phyloP scores from a whole-genome alignment of 2,329 filamentous ascomycete genomes.

The Stemphylium lycopersici region DNA sequence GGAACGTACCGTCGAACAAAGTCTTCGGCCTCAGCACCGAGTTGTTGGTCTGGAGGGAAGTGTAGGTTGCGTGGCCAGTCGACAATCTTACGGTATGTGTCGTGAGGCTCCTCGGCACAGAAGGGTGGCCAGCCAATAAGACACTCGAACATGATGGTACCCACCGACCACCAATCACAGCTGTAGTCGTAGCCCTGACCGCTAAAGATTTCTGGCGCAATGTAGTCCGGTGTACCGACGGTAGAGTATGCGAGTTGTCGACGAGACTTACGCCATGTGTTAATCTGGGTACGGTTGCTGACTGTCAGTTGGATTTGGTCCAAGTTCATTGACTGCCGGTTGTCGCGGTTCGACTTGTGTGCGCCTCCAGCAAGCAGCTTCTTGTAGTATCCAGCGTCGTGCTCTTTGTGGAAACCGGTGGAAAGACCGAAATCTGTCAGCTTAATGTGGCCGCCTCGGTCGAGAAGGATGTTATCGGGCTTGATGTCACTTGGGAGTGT shows the following conservation, averaged over 20 bases:
- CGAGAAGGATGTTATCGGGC: constrained; percentile 96
- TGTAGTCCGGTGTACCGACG: constrained; percentile 97
- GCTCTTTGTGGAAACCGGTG: constrained; percentile 95
- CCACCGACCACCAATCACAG: constrained; percentile 99
- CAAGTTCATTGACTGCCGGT: constrained; percentile 91
- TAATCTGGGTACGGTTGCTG: constrained; percentile 96
- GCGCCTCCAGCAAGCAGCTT: constrained; percentile 79
- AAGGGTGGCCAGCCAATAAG: constrained; percentile 98
- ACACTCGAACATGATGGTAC: constrained; percentile 99
- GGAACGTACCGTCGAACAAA: constrained; percentile 80
- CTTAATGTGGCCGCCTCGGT: constrained; percentile 96
- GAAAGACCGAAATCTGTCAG: constrained; percentile 97
- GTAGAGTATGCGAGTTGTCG: constrained; percentile 97
- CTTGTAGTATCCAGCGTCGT: constrained; percentile 98
- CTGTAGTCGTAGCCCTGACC: constrained; percentile 95
- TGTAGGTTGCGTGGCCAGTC: constrained; percentile 96
- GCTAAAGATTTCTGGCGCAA: constrained; percentile 97
- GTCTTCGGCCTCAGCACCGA: constrained; percentile 87
- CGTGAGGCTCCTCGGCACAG: constrained; percentile 95
- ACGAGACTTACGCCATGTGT: constrained; percentile 96
- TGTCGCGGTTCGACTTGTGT: constrained; percentile 59
- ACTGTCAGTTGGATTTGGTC: constrained; percentile 98
- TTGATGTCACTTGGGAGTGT: constrained; percentile 82
- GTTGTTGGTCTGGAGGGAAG: constrained; percentile 92
- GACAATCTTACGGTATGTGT: constrained; percentile 98